A percentile compares a stretch with the other conserved stretches of the same genome.
phyloP scores from a whole-genome alignment of 192 early-diverging fungal species.

The Linnemannia exigua region DNA sequence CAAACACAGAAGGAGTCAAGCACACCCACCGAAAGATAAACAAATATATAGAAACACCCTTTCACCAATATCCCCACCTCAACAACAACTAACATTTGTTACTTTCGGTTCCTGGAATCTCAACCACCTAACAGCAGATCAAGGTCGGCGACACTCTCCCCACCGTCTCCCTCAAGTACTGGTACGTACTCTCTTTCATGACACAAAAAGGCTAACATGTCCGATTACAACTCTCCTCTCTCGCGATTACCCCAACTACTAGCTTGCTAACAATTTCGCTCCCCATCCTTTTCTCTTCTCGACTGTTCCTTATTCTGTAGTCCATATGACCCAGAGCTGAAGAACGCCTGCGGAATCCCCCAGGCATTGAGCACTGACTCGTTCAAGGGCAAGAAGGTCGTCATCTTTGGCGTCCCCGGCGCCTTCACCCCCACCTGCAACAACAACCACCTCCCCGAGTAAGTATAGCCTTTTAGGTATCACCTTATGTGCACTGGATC shows the following conservation, averaged over 20 bases:
- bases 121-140: slow-evolving; percentile 12
- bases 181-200: slow-evolving; percentile 5
- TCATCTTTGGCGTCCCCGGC: slow-evolving; percentile 78
- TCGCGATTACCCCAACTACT: background rate
- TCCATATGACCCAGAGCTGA: slow-evolving; percentile 44
- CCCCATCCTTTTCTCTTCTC: background rate
- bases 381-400: slow-evolving; percentile 73
- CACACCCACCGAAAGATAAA: background rate
- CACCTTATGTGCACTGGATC: background rate
- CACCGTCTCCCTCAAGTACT: slow-evolving; percentile 46
- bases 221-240: too few species aligned
- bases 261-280: too few species aligned
- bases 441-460: slow-evolving; percentile 68
- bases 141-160: slow-evolving; percentile 54
- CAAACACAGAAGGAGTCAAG: background rate
- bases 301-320: background rate
- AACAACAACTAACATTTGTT: background rate
- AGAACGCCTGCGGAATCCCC: slow-evolving; percentile 50
- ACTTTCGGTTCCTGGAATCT: background rate
- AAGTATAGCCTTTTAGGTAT: slow-evolving; percentile 20
- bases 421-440: slow-evolving; percentile 77
- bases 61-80: too few species aligned
- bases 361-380: slow-evolving; percentile 58
- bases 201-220: too few species aligned
- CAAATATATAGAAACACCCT: background rate